Evolutionary conservation across 1,284 basidiomycete species (phyloP).

Genomic region (Sporisorium exsertum): DNA sequence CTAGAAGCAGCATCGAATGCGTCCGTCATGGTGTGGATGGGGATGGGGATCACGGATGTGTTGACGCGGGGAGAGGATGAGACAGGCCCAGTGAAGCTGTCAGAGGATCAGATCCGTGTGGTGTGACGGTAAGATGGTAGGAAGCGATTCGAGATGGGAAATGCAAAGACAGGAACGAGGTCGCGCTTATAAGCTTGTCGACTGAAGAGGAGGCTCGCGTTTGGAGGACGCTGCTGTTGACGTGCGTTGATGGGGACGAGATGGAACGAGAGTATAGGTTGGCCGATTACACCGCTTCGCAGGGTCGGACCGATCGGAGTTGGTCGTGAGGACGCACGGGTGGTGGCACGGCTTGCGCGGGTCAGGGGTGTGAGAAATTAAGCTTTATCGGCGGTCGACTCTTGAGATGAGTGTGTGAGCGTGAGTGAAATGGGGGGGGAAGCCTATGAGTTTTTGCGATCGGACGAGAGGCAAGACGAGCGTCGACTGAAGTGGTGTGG

Average conservation of each 20-base stretch:
- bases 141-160: background rate
- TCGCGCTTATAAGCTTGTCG: background rate
- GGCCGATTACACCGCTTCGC: background rate
- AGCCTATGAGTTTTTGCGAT: background rate
- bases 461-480: background rate
- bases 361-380: background rate
- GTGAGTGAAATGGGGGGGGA: background rate
- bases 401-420: background rate
- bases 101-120: background rate
- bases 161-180: background rate
- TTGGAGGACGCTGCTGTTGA: background rate
- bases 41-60: background rate
- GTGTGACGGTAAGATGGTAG: background rate
- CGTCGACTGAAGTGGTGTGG: background rate
- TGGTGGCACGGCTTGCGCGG: background rate
- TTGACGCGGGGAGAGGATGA: background rate
- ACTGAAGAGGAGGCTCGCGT: background rate
- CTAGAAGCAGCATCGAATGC: slow-evolving; percentile 34
- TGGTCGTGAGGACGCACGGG: background rate
- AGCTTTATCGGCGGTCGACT: slow-evolving; percentile 3
- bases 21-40: slow-evolving; percentile 23
- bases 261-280: background rate
- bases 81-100: background rate
- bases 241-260: background rate
- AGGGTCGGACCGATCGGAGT: slow-evolving; percentile 2